Conservation (phyloP, 2,329 filamentous ascomycete species). For the Colletotrichum falcatum region DNA sequence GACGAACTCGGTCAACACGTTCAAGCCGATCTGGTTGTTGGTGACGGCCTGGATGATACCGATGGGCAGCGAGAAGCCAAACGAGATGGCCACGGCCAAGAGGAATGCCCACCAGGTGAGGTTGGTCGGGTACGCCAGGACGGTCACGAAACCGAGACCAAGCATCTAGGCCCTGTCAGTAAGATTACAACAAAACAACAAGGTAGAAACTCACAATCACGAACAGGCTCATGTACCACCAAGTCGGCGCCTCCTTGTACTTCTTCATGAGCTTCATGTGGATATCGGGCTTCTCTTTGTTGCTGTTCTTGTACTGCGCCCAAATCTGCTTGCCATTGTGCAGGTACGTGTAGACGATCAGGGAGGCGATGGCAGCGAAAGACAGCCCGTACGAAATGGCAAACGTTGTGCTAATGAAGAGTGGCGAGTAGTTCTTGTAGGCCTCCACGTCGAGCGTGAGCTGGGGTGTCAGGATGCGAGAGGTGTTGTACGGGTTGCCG, state of each 20-base stretch:
- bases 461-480: conserved; percentile 69
- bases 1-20: conserved; percentile 80
- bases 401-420: conserved; percentile 80
- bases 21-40: conserved; percentile 78
- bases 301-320: conserved; percentile 70
- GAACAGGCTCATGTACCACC: conserved; percentile 73
- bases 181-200: background rate
- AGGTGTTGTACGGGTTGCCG: conserved; percentile 72
- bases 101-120: conserved; percentile 80
- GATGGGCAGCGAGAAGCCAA: conserved; percentile 73
- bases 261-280: conserved; percentile 74
- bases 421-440: conserved; percentile 75
- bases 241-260: conserved; percentile 71
- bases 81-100: conserved; percentile 72
- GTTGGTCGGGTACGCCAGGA: conserved; percentile 73
- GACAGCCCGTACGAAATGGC: conserved; percentile 77
- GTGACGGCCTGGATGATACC: conserved; percentile 78
- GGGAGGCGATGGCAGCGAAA: conserved; percentile 77
- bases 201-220: conserved; percentile 56
- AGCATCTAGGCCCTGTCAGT: conserved; percentile 59
- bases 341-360: conserved; percentile 76
- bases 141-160: conserved; percentile 63
- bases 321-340: conserved; percentile 76
- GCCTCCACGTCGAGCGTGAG: conserved; percentile 72
- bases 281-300: conserved; percentile 70